phyloP scores from a whole-genome alignment of 169 alveolate species.

The Babesia sp. region DNA sequence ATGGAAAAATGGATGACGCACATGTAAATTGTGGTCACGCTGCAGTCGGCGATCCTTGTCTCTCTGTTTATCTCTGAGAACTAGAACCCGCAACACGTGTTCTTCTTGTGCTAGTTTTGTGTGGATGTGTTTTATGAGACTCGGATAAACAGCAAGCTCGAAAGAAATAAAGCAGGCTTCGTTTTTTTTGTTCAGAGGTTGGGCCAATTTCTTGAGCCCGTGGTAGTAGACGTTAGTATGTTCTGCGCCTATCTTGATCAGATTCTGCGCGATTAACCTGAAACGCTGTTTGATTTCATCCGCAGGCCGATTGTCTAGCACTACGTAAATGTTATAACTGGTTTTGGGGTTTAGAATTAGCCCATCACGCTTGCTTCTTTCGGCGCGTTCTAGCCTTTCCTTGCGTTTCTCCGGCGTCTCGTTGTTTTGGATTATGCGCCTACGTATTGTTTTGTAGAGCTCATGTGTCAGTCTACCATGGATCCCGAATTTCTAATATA shows the following conservation, averaged over 20 bases:
- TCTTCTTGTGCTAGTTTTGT: slow-evolving; percentile 27
- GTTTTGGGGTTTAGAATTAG: slow-evolving; percentile 51
- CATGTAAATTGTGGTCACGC: slow-evolving; percentile 26
- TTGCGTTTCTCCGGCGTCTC: slow-evolving; percentile 37
- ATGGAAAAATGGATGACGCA: slow-evolving; percentile 50
- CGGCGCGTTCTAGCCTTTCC: neutral
- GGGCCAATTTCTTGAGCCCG: slow-evolving; percentile 52
- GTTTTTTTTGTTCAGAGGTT: slow-evolving; percentile 45
- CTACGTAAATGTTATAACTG: slow-evolving; percentile 40
- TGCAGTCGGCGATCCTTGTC: slow-evolving; percentile 42
- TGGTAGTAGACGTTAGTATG: slow-evolving; percentile 35
- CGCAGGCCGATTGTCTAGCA: slow-evolving; percentile 31
- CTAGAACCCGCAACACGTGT: slow-evolving; percentile 47
- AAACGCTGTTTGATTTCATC: slow-evolving; percentile 44
- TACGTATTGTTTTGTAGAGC: slow-evolving; percentile 45
- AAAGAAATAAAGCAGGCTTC: slow-evolving; percentile 52
- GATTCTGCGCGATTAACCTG: slow-evolving; percentile 18
- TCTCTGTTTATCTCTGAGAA: slow-evolving; percentile 24
- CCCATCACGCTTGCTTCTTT: slow-evolving; percentile 46
- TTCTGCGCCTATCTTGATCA: slow-evolving; percentile 57
- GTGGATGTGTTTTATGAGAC: slow-evolving; percentile 37
- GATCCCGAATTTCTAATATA: slow-evolving; percentile 2
- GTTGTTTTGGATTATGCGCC: slow-evolving; percentile 19
- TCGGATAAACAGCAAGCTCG: slow-evolving; percentile 41
- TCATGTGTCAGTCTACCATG: slow-evolving; percentile 23